Evolutionary conservation across 257 asterid species (phyloP).

Genomic region (Craterostigma plantagineum): DNA sequence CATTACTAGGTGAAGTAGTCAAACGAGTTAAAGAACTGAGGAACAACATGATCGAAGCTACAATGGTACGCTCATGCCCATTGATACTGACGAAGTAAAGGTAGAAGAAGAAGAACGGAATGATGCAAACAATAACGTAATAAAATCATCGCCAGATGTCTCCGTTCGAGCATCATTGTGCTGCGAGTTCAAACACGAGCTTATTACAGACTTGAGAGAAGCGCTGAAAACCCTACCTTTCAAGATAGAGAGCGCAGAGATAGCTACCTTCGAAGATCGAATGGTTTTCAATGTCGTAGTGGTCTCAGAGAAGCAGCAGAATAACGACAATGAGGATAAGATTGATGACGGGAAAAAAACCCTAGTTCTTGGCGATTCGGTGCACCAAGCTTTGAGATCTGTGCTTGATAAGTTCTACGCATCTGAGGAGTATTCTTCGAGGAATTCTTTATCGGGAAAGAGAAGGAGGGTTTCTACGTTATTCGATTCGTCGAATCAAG

Average conservation of each 20-base stretch:
- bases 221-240: slow-evolving; percentile 52
- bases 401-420: slow-evolving; percentile 73
- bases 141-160: slow-evolving; percentile 1
- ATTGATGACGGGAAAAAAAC: slow-evolving; percentile 19
- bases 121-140: slow-evolving; percentile 12
- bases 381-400: slow-evolving; percentile 37
- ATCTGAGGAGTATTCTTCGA: slow-evolving; percentile 52
- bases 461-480: slow-evolving; percentile 37
- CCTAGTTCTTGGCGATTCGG: slow-evolving; percentile 23
- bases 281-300: slow-evolving; percentile 48
- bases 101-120: slow-evolving; percentile 51
- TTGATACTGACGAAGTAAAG: slow-evolving; percentile 48
- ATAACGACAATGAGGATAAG: no score
- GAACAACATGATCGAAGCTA: slow-evolving; percentile 29
- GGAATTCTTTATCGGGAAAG: slow-evolving; percentile 35
- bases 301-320: slow-evolving; percentile 19
- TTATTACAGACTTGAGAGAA: slow-evolving; percentile 37
- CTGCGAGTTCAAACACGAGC: slow-evolving; percentile 60
- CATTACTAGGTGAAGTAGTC: slow-evolving; percentile 59
- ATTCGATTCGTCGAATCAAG: slow-evolving; percentile 25
- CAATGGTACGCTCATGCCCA: slow-evolving; percentile 48
- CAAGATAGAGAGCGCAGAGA: slow-evolving; percentile 42
- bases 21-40: slow-evolving; percentile 36
- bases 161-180: slow-evolving; percentile 56
- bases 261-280: slow-evolving; percentile 57